Percentiles rank a stretch among this genome's conserved stretches.
Conservation (phyloP, 2,329 filamentous ascomycete genomes). For the Calonectria crousiana region DNA sequence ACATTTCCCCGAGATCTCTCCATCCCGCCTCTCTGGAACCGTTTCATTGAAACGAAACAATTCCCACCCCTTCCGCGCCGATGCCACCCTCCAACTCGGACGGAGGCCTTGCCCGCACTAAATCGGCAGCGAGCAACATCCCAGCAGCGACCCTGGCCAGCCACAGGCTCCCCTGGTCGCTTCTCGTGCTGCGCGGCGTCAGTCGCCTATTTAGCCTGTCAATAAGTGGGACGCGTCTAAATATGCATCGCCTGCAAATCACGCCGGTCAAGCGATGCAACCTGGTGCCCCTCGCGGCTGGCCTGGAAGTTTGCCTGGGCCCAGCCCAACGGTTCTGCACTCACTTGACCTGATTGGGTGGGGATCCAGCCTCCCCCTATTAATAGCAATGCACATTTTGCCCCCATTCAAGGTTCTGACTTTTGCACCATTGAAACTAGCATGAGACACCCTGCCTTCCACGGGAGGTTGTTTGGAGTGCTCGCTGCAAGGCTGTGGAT, state of each 20-base stretch:
- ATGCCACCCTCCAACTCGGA: neutral
- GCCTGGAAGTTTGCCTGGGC: conserved; percentile 1
- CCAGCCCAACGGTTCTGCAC: conserved; percentile 23
- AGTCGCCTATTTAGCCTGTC: conserved; percentile 36
- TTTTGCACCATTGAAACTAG: conserved; percentile 17
- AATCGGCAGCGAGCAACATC: conserved; percentile 3
- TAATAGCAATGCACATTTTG: conserved; percentile 21
- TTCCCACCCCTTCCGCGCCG: neutral
- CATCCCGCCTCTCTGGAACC: neutral
- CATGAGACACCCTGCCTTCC: conserved; percentile 25
- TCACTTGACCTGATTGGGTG: conserved; percentile 19
- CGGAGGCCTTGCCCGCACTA: neutral
- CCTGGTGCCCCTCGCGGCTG: conserved; percentile 6
- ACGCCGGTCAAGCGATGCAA: conserved; percentile 22
- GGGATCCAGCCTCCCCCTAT: conserved; percentile 17
- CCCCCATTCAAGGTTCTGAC: conserved; percentile 27
- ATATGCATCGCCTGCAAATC: conserved; percentile 37
- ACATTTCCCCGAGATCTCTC: conserved; percentile 13
- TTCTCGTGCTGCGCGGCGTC: conserved; percentile 34
- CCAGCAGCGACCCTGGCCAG: neutral
- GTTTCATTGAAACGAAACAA: conserved; percentile 13
- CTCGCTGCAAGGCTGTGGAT: conserved; percentile 38
- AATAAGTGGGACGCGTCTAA: conserved; percentile 34
- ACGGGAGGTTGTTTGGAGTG: conserved; percentile 14
- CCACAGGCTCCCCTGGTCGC: neutral